Base-by-base conservation (phyloP, 1,284 basidiomycete genomes). In the Anthracocystis panici-leucophaei region DNA sequence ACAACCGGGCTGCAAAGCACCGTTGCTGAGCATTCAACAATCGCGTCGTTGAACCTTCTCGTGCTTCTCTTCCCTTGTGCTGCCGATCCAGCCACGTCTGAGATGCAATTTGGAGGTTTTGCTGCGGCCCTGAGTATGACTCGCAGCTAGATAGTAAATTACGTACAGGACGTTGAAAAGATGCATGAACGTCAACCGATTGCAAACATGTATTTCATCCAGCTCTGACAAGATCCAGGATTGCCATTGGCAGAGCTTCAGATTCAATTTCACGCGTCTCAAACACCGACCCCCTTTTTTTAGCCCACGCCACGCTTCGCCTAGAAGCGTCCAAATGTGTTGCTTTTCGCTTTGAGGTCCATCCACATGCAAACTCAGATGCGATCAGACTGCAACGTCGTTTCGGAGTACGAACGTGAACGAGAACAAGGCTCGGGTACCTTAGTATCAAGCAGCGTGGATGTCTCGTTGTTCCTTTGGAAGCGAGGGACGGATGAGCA, bases 11-110 rank as follows among this genome's bases (percentile, higher is more conserved):
- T 46, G 44, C 44, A 16, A 23, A 46, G 23, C 44, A 16, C 44
- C 44, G 44, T 46, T 46, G 42, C 42, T 21, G 42, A 45, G 42
- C 20, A 23, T 25, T 45, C 21, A 12, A 23, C 42, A 45, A 12
- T 23, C 42, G 23, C 42, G 35, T 45, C 21, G 42, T 45, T 23
- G 6, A 10, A 14, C 23, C 23, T 27, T 23, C 14, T 46, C 46
- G 46, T 48, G 46, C 46, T 25, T 48, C 46, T 25, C 27, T 25
- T 48, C 27, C 16, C 46, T 29, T 48, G 18, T 48, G 46, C 46
- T 27, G 46, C 27, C 46, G 46, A 48, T 29, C 27, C 46, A 48
- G 46, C 46, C 46, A 48, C 46, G 18, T 4, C 29, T 29, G 46
- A 25, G 46, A 38, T 38, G 27, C n/a, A 18, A 48, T 27, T 5